A percentile compares a stretch with the other conserved stretches of the same genome.
Conservation (phyloP, 2,329 filamentous ascomycete species). For the Cladorrhinum sp. region DNA sequence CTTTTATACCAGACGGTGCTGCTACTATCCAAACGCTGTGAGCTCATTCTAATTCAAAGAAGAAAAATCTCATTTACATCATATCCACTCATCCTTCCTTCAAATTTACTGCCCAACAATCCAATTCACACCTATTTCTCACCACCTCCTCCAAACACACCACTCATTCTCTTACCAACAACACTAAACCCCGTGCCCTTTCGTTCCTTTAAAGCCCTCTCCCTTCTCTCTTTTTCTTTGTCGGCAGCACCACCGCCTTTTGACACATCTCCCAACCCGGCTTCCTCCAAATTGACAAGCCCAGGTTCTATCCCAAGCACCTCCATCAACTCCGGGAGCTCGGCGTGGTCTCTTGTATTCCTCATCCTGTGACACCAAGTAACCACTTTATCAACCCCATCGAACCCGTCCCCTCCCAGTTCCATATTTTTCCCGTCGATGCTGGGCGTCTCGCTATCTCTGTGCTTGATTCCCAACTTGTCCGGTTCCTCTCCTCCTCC, state of each 20-base stretch:
- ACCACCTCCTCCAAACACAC: conserved; percentile 2
- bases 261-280: background rate
- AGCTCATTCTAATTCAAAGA: background rate
- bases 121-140: background rate
- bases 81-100: background rate
- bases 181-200: conserved; percentile 50
- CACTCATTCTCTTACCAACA: conserved; percentile 43
- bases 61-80: background rate
- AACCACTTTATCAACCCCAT: conserved; percentile 52
- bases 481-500: background rate
- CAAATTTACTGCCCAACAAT: no score
- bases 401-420: conserved; percentile 25
- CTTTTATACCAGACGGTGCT: no score
- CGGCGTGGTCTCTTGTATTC: conserved; percentile 73
- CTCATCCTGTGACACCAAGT: conserved; percentile 82
- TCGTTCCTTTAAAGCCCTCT: conserved; percentile 43
- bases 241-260: background rate
- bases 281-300: background rate
- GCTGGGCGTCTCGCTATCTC: conserved; percentile 18
- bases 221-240: conserved; percentile 44
- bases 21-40: no score
- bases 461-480: background rate
- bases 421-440: conserved; percentile 25
- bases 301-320: conserved; percentile 53
- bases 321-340: conserved; percentile 63